Conservation (phyloP, 352 stramenopile genomes). For the Globisporangium cederbergense region DNA sequence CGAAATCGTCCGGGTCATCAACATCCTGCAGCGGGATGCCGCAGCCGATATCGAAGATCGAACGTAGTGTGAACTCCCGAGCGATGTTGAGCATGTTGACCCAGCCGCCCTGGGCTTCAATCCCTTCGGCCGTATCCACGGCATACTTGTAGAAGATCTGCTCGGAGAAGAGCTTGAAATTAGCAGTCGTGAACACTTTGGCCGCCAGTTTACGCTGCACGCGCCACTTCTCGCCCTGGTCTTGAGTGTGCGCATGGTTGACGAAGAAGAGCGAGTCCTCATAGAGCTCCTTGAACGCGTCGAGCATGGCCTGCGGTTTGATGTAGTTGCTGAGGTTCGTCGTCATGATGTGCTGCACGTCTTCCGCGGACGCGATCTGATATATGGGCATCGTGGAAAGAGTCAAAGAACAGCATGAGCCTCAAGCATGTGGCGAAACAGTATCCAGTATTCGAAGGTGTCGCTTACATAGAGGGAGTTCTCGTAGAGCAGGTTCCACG, state of each 20-base stretch:
- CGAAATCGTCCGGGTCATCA: constrained; percentile 29
- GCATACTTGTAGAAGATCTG: constrained; percentile 48
- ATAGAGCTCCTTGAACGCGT: constrained; percentile 64
- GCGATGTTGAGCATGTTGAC: constrained; percentile 51
- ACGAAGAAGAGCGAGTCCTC: constrained; percentile 62
- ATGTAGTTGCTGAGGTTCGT: constrained; percentile 74
- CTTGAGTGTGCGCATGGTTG: constrained; percentile 48
- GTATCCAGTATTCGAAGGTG: neutral
- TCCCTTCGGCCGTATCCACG: constrained; percentile 17
- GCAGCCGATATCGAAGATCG: constrained; percentile 61
- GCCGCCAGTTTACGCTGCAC: constrained; percentile 78
- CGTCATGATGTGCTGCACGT: constrained; percentile 60
- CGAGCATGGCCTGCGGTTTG: constrained; percentile 54
- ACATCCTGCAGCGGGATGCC: constrained; percentile 33
- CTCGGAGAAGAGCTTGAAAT: constrained; percentile 49
- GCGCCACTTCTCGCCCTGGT: constrained; percentile 57
- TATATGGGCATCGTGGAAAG: neutral
- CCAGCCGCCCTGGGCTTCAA: constrained; percentile 5
- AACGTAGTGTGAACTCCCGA: constrained; percentile 42
- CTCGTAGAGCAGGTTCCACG: constrained; percentile 67
- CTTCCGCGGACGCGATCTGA: constrained; percentile 43
- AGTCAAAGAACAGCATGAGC: neutral
- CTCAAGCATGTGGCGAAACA: neutral
- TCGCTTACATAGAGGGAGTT: constrained; percentile 45
- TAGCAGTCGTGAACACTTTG: constrained; percentile 80